A percentile compares a stretch with the other conserved stretches of the same genome.
phyloP scores from a whole-genome alignment of 495 filamentous ascomycete species.

The Neurospora sp. region DNA sequence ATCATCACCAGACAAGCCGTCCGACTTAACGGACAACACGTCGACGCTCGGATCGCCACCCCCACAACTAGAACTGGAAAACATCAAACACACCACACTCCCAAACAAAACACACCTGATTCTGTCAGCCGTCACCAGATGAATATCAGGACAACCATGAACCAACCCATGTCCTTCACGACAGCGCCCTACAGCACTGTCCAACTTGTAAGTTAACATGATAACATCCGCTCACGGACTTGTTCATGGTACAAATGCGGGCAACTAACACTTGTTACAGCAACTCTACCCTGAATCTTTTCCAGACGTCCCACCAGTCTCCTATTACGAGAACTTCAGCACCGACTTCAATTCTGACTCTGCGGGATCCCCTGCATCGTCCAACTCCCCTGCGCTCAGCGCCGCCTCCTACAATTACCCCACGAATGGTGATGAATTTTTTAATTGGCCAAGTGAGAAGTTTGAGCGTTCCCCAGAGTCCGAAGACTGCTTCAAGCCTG shows the following conservation, averaged over 20 bases:
- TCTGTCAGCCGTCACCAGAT: not conserved
- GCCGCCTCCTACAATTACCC: constrained; percentile 17
- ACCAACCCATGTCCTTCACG: not conserved
- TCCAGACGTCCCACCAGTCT: constrained; percentile 16
- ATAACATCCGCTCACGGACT: not conserved
- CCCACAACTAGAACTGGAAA: not conserved
- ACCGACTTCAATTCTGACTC: constrained; percentile 24
- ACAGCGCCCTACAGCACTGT: not conserved
- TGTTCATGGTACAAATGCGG: not conserved
- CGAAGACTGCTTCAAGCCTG: constrained; percentile 12
- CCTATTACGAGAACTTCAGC: constrained; percentile 12
- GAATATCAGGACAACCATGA: not conserved
- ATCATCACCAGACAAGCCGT: not conserved
- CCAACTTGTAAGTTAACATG: not conserved
- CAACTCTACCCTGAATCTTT: constrained; percentile 5
- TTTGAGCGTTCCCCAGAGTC: constrained; percentile 9
- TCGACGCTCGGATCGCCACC: not conserved
- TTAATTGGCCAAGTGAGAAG: constrained; percentile 8
- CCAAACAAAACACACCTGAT: not conserved
- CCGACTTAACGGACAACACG: not conserved
- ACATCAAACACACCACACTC: not conserved
- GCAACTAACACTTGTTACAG: constrained; percentile 6
- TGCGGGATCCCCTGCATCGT: constrained; percentile 16
- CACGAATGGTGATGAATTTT: constrained; percentile 10
- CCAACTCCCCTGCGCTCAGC: constrained; percentile 17